Evolutionary conservation across 208 protist genomes (phyloP), one percentile per base, ranked within the genome.

Genomic region (Eutreptiella sp.): DNA sequence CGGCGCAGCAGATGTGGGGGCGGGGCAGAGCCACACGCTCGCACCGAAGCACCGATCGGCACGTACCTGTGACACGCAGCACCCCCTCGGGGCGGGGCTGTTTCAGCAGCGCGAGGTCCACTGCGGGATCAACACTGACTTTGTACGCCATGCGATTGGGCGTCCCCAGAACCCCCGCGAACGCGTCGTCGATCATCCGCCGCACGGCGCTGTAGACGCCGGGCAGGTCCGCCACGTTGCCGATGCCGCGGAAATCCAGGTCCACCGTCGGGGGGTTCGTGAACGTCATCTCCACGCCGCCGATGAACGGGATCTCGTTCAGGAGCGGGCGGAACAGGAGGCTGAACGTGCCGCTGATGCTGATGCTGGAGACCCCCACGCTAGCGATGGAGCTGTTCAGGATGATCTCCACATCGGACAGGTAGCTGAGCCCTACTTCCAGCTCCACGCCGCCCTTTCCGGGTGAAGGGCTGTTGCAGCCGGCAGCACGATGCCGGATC

Each of bases 371-470:
- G 7, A 57, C 36, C n/a, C 36, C 36, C 14, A 57, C 28, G 9
- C n/a, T 57, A 11, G n/a, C 36, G n/a, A 57, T 9, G 11, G 50
- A 53, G 39, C 21, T 41, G 11, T 36, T 57, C n/a, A 57, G 7
- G 21, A 11, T 7, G 36, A 53, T 42, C n/a, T 36, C 39, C 31
- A 41, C 24, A 26, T 57, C 28, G 50, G 31, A 53, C n/a, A 24
- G 50, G 36, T 57, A 57, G 9, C 31, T 57, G 31, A 57, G 33
- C 50, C 50, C 50, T 9, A 57, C 31, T 16, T 11, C 16, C 36
- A 57, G 36, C 29, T 57, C 50, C 14, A 57, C n/a, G 11, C 50
- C 50, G 23, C 50, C 50, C n/a, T n/a, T n/a, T n/a, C n/a, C n/a
- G n/a, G n/a, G n/a, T n/a, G n/a, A n/a, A n/a, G n/a, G n/a, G n/a